These are phyloP conservation scores for Pyrus bretschneideri DNA, from an alignment of 306 rosid species.

Conservation along the genomic window DNA sequence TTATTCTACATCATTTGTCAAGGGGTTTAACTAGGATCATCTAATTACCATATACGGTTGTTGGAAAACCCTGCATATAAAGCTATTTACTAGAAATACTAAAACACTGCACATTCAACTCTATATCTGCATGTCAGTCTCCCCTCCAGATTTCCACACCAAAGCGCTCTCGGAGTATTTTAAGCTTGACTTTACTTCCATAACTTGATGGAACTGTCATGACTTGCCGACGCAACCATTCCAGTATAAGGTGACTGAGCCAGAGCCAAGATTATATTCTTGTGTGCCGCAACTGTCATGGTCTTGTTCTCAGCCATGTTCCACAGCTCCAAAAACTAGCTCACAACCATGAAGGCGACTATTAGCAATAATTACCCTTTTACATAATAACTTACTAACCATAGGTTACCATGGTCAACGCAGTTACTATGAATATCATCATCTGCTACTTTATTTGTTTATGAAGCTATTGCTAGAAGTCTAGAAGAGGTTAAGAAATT, in stretches of 20 bases:
- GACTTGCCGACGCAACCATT: slow-evolving; percentile 84
- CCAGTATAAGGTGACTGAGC: slow-evolving; percentile 71
- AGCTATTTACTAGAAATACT: no score
- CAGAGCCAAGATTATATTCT: slow-evolving; percentile 67
- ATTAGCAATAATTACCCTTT: background rate
- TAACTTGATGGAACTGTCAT: slow-evolving; percentile 73
- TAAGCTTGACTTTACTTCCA: slow-evolving; percentile 52
- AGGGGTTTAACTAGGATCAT: background rate
- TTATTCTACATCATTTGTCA: background rate
- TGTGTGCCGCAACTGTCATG: slow-evolving; percentile 72
- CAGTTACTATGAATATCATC: no score
- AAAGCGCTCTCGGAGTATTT: slow-evolving; percentile 4
- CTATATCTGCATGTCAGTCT: background rate
- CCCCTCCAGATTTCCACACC: slow-evolving; percentile 11
- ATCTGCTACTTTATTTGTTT: no score
- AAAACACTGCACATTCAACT: background rate
- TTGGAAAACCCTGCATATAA: no score
- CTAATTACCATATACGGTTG: background rate
- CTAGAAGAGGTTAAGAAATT: slow-evolving; percentile 10
- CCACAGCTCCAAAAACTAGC: slow-evolving; percentile 88
- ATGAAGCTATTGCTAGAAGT: background rate
- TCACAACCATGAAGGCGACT: slow-evolving; percentile 1
- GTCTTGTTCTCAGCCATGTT: slow-evolving; percentile 71
- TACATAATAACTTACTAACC: background rate
- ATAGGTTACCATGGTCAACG: background rate